These are phyloP conservation scores for Fraxinus dipetala DNA, from an alignment of 305 asterid genomes.

Conservation along the genomic window DNA sequence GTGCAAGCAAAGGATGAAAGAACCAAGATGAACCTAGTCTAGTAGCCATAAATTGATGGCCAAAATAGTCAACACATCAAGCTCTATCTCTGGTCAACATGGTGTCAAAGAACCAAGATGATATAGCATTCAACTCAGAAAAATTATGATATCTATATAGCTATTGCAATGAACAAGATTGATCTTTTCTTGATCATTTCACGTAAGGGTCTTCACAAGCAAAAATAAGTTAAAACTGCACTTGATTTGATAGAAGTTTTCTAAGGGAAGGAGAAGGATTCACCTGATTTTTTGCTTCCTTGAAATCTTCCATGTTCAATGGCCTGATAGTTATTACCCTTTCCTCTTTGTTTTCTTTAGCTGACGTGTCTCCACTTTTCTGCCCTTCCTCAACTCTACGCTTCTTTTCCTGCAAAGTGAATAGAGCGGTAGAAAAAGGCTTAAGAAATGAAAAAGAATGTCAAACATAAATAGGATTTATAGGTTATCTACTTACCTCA, in stretches of 20 bases:
- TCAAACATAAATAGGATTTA: background rate
- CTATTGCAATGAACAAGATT: background rate
- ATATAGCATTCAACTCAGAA: background rate
- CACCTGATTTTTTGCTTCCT: conserved; percentile 78
- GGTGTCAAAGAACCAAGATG: background rate
- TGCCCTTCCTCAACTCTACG: conserved; percentile 34
- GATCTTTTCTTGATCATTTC: background rate
- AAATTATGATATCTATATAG: background rate
- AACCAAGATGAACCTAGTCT: background rate
- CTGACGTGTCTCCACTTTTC: conserved; percentile 21
- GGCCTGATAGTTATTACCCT: conserved; percentile 61
- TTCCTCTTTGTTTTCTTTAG: conserved; percentile 37
- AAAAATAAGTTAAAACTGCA: background rate
- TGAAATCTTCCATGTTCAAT: conserved; percentile 65
- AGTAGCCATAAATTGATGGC: background rate
- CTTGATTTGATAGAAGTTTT: background rate
- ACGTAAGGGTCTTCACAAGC: background rate
- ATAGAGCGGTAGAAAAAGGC: background rate
- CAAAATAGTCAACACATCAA: background rate
- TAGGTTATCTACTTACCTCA: conserved; percentile 29
- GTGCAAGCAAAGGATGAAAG: background rate
- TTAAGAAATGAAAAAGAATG: background rate
- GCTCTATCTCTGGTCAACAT: background rate
- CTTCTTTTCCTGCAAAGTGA: conserved; percentile 48
- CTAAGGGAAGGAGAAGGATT: background rate